A percentile compares a stretch with the other conserved stretches of the same genome.
phyloP scores from a whole-genome alignment of 2,329 filamentous ascomycete genomes.

The Lachnellula hyalina region DNA sequence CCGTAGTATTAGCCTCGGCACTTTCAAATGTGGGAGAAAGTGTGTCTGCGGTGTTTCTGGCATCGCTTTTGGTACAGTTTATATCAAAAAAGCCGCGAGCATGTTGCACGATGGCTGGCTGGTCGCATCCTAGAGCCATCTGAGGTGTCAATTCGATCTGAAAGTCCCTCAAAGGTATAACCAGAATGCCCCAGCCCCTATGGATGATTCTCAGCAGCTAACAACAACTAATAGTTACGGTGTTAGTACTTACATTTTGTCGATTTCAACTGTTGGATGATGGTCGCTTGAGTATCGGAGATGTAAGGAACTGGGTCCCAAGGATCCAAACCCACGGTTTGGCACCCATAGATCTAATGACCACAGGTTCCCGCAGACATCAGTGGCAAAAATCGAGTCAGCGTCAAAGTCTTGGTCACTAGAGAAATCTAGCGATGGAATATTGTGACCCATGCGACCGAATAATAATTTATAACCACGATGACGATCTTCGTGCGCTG shows the following conservation, averaged over 20 bases:
- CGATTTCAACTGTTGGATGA: too few relatives aligned
- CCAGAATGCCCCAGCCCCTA: conserved; percentile 19
- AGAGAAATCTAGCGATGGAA: conserved; percentile 28
- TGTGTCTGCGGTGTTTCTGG: too few relatives aligned
- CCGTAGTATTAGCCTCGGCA: too few relatives aligned
- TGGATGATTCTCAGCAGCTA: background rate
- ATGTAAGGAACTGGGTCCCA: background rate
- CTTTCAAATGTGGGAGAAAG: too few relatives aligned
- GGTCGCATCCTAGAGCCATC: background rate
- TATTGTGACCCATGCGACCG: conserved; percentile 18
- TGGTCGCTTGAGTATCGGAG: background rate
- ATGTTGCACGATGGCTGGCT: background rate
- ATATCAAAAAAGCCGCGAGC: background rate
- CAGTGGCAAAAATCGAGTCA: conserved; percentile 21
- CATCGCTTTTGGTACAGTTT: background rate
- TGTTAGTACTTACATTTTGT: too few relatives aligned
- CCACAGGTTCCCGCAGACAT: conserved; percentile 23
- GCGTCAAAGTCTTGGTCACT: conserved; percentile 18
- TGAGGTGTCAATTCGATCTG: conserved; percentile 9
- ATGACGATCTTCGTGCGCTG: background rate
- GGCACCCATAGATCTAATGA: background rate
- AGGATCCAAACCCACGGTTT: background rate
- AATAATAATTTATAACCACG: conserved; percentile 10
- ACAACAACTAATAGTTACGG: too few relatives aligned
- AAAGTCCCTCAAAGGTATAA: conserved; percentile 21